Evolutionary conservation across 805 yeast species (phyloP), one percentile per base, ranked within the genome.

Genomic region (Starmerella floris): DNA sequence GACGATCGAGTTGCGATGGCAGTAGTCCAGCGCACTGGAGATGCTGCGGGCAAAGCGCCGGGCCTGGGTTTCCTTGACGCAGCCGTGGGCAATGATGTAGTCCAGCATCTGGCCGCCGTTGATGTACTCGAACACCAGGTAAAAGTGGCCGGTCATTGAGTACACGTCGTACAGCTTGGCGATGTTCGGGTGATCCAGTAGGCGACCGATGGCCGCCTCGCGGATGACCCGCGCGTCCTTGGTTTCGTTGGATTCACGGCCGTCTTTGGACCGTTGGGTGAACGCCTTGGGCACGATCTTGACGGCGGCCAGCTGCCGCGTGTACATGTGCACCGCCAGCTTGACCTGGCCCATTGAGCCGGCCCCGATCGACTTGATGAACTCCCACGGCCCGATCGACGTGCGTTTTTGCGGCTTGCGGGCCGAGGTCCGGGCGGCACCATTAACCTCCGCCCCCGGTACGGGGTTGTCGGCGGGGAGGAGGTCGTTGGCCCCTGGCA

Each of bases 341-440:
- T 91, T 91, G 39, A 91, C 99, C 61, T 88, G 93, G 45, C 99
- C 99, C 98, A 91, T 91, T 0, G 95, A 84, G 3, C 99, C 98
- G 2, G 97, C 95, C 34, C 99, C 99, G 36, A 91, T 82, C 2
- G 95, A 85, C 62, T 84, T 84, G 44, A 83, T 71, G 54, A 88
- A 87, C 53, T 83, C 94, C 98, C 98, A 88, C 51, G 91, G 95
- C 13, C 97, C 98, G 42, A 88, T 79, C 4, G 94, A 72, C 45
- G 79, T 80, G 50, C 97, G 74, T 59, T 85, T 62, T 35, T 51
- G 51, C 26, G 39, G 37, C 28, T 15, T 8, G 27, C 34, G 35
- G 23, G 16, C 25, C 19, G 21, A n/a, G 5, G 41, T 10, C 31
- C 5, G 21, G 9, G 41, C n/a, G 22, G 17, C 17, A 4, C 26